Evolutionary conservation across 805 yeast genomes (phyloP), one percentile per base, ranked within the genome.

Genomic region (Novakomyces olei): DNA sequence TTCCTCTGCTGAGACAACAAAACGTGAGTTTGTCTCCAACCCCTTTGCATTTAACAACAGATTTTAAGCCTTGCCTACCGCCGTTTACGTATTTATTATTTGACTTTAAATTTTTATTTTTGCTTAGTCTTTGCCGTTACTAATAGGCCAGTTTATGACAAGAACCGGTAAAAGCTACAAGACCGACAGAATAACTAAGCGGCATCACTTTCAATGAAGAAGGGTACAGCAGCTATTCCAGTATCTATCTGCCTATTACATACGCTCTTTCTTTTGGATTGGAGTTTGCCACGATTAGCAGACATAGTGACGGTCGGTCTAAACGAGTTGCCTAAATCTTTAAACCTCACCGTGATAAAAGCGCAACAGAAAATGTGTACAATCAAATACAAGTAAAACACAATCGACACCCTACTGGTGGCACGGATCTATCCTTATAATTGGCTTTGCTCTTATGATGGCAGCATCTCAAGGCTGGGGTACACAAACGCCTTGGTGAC

Each of bases 351-450:
- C 33, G 39, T 5, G 10, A 25, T 18, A 22, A 25, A 15, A 29
- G 34, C 3, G 32, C 19, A 17, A 59, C 50, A 5, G 31, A 27
- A 27, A 46, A 59, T 48, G 67, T 67, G 45, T 62, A 65, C 12
- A 70, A 67, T 43, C 55, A 55, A 51, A 55, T 71, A 38, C 58
- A 71, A 37, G 70, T 72, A 73, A 47, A 51, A 22, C 44, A 50
- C 17, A 72, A 73, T 46, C 57, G 5, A 76, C 67, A 19, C 79
- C 78, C 2, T 64, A 62, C 28, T 65, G 71, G 70, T 67, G 77
- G 72, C 72, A 61, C 42, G 43, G 52, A 3, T 37, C 49, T 3
- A 53, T 66, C 10, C 55, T 71, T 30, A 32, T 62, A 3, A 40
- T 55, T 1, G 63, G 69, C 32, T 57, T 70, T 14, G 49, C 54